These are phyloP conservation scores for Epichloe scottii DNA, from an alignment of 2,329 filamentous ascomycete species.

Conservation along the genomic window DNA sequence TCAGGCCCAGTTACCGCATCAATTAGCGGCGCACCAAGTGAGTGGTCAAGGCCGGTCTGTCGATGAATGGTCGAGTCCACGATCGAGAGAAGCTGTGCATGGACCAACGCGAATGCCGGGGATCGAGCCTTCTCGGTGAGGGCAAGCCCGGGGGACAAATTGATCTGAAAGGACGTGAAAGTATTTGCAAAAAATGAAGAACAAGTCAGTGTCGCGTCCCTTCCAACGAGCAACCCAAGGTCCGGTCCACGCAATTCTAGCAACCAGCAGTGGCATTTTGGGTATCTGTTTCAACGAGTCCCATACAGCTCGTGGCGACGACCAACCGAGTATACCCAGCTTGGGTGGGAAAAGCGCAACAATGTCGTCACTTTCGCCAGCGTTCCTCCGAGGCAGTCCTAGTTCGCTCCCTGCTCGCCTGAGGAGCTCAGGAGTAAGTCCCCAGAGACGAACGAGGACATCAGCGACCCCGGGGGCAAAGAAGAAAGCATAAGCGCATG, in stretches of 20 bases:
- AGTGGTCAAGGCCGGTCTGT: conserved; percentile 42
- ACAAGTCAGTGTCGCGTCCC: conserved; percentile 75
- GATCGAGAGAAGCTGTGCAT: conserved; percentile 68
- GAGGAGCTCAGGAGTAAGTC: conserved; percentile 53
- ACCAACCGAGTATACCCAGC: conserved; percentile 46
- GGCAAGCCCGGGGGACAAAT: conserved; percentile 44
- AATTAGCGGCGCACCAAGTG: conserved; percentile 28
- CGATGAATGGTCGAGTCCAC: conserved; percentile 77
- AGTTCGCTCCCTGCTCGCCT: conserved; percentile 61
- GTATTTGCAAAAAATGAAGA: conserved; percentile 86
- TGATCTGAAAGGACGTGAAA: conserved; percentile 71
- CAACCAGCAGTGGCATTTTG: conserved; percentile 52
- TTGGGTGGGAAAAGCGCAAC: conserved; percentile 55
- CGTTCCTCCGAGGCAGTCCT: conserved; percentile 44
- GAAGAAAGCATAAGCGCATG: conserved; percentile 85
- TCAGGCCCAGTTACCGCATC: conserved; percentile 45
- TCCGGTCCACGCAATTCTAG: conserved; percentile 71
- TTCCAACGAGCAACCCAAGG: conserved; percentile 79
- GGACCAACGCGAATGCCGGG: conserved; percentile 68
- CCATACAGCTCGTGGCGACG: conserved; percentile 34
- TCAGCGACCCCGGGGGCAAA: conserved; percentile 82
- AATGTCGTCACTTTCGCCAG: conserved; percentile 50
- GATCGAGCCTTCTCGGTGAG: conserved; percentile 47
- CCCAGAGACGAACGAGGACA: conserved; percentile 72
- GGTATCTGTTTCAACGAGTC: conserved; percentile 52